Evolutionary conservation across 352 stramenopile genomes (phyloP), one percentile per base, ranked within the genome.

Genomic region (Pythium oligandrum): DNA sequence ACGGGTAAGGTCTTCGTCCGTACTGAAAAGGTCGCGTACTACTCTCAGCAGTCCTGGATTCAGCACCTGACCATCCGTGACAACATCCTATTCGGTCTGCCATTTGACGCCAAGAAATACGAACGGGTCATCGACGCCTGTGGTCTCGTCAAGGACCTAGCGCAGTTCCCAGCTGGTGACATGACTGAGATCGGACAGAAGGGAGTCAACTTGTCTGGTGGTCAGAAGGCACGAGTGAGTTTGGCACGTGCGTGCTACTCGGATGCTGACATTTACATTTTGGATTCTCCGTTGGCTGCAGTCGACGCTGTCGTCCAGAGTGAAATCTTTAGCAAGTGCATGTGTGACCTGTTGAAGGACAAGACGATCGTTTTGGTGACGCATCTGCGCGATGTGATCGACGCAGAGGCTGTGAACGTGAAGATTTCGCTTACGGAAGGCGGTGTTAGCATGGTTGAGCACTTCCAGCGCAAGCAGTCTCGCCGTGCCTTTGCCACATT

Each of bases 171-270:
- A 1, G 69, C 44, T 33, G 89, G 92, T 9, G 93, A 98, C 61
- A 6, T 55, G 46, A 98, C 90, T 4, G 91, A 98, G 67, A 98
- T 98, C 51, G 95, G 92, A n/a, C 87, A 98, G 65, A 95, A 93
- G 52, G 95, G 93, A 2, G 81, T 98, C 4, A 98, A 94, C 51
- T 65, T 98, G 8, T 95, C 67, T 1, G 93, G 95, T 10, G 94
- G 95, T 2, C 92, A 98, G 67, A 96, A 97, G 63, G 73, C 73
- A 11, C 61, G 79, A n/a, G 59, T 88, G 6, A 69, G 57, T 43
- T 52, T 93, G 9, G 82, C 82, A 10, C 71, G 82, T 6, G 69
- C 73, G 4, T 81, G 72, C 39, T 90, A 90, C 56, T 59, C 63
- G 2, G 61, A 85, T 44, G 61, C 72, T 4, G 67, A 77, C 36